A percentile compares a stretch with the other conserved stretches of the same genome.
phyloP scores from a whole-genome alignment of 2,329 filamentous ascomycete species.

The Cercospora sesami region DNA sequence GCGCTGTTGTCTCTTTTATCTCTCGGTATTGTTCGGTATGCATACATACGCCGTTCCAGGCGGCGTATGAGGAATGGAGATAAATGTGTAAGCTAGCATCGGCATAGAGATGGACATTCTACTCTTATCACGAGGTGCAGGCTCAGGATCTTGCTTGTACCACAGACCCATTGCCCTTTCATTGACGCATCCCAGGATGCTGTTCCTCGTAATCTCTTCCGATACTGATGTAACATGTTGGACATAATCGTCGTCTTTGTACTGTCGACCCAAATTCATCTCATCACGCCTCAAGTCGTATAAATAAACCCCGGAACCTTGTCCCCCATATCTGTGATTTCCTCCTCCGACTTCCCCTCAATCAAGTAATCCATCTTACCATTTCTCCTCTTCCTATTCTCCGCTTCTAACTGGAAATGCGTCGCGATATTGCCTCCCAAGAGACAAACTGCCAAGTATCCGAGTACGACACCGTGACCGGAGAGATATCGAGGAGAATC shows the following conservation, averaged over 20 bases:
- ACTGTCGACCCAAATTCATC: background rate
- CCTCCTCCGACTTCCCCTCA: constrained; percentile 21
- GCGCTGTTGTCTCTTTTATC: background rate
- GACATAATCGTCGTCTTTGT: background rate
- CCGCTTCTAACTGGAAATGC: constrained; percentile 60
- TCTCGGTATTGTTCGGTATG: background rate
- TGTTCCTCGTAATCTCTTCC: background rate
- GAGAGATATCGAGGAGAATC: constrained; percentile 55
- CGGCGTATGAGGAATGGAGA: background rate
- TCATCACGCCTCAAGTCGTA: constrained; percentile 5
- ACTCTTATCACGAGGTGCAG: background rate
- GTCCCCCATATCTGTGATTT: constrained; percentile 19
- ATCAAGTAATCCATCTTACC: constrained; percentile 61
- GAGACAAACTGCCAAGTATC: constrained; percentile 69
- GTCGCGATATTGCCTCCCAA: constrained; percentile 70
- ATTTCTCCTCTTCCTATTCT: constrained; percentile 67
- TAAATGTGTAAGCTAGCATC: background rate
- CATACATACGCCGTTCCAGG: background rate
- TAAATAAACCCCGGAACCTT: constrained; percentile 19
- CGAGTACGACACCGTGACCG: constrained; percentile 75
- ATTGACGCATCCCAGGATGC: background rate
- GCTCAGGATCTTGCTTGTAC: background rate
- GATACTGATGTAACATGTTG: background rate
- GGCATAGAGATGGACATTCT: background rate
- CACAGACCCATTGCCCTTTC: background rate